Base-by-base conservation (phyloP, 345 rosid species). In the Salix dunnii region DNA sequence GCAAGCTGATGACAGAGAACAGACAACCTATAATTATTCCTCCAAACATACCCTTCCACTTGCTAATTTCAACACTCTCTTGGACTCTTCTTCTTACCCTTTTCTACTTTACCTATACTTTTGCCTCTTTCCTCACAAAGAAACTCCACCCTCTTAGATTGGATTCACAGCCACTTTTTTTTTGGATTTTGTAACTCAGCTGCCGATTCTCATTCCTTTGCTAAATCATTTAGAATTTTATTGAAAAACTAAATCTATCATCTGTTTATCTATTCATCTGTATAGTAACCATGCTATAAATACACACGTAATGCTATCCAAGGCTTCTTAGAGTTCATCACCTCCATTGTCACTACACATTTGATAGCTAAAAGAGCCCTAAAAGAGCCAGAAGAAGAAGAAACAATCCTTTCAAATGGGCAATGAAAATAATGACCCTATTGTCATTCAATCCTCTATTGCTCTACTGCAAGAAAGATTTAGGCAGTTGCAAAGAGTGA, bases 1-100 rank as follows among this genome's bases (percentile, higher is more conserved):
- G n/a, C n/a, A n/a, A n/a, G n/a, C n/a, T n/a, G n/a, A n/a, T n/a
- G n/a, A 33, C 72, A 62, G 77, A 48, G 81, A 51, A 75, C 80
- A 60, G 53, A 68, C 79, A 77, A 75, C 75, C 70, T 77, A n/a
- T n/a, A n/a, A 78, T 86, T 84, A 89, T 90, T 91, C 90, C 85
- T 86, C 91, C 92, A 91, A 94, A 82, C 91, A 87, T 77, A 78
- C 88, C 88, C 90, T 86, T 91, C 94, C 94, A 93, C 85, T 86
- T 79, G 92, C 93, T 87, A 84, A 74, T 78, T 77, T 82, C 89
- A 82, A 86, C 87, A 74, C 85, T 84, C 85, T 82, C 71, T 90
- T 88, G 95, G 87, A 85, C 42, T 79, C 78, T 85, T 89, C 82
- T 78, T 73, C 38, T 73, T 55, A 3, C 84, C 79, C 79, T 82